Percentiles rank a stretch among this genome's conserved stretches.
Evolutionary conservation across 2,329 filamentous ascomycete species (phyloP).

Genomic region (Verticillium albo-atrum): DNA sequence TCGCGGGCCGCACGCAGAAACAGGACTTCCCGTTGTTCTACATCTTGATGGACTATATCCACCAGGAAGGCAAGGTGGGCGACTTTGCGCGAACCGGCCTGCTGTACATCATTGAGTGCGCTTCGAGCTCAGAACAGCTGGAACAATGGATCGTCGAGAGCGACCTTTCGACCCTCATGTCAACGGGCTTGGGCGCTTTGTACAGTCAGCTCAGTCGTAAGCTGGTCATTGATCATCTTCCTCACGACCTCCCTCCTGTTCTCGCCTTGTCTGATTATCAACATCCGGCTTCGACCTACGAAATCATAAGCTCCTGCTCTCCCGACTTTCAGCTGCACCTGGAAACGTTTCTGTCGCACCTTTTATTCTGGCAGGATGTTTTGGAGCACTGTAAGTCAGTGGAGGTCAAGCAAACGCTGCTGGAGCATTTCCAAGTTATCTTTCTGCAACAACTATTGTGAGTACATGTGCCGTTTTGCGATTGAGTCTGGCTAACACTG

Average conservation of each 20-base stretch:
- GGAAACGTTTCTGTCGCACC: constrained; percentile 88
- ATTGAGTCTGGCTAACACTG: not conserved
- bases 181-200: constrained; percentile 80
- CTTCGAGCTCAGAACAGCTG: constrained; percentile 73
- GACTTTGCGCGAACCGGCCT: constrained; percentile 94
- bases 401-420: constrained; percentile 85
- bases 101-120: constrained; percentile 92
- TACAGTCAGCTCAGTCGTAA: constrained; percentile 68
- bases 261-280: constrained; percentile 86
- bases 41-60: constrained; percentile 91
- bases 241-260: constrained; percentile 73
- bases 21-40: constrained; percentile 96
- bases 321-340: constrained; percentile 79
- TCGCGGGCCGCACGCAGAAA: constrained; percentile 80
- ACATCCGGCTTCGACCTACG: constrained; percentile 63
- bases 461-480: constrained; percentile 23
- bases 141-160: constrained; percentile 98
- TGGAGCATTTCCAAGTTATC: constrained; percentile 96
- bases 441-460: constrained; percentile 92
- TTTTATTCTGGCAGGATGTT: constrained; percentile 97
- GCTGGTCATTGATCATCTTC: constrained; percentile 73
- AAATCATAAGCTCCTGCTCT: constrained; percentile 70
- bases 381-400: constrained; percentile 89
- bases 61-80: constrained; percentile 88
- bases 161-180: constrained; percentile 94